phyloP scores from a whole-genome alignment of 805 yeast genomes.

The Cyberlindnera japonica region DNA sequence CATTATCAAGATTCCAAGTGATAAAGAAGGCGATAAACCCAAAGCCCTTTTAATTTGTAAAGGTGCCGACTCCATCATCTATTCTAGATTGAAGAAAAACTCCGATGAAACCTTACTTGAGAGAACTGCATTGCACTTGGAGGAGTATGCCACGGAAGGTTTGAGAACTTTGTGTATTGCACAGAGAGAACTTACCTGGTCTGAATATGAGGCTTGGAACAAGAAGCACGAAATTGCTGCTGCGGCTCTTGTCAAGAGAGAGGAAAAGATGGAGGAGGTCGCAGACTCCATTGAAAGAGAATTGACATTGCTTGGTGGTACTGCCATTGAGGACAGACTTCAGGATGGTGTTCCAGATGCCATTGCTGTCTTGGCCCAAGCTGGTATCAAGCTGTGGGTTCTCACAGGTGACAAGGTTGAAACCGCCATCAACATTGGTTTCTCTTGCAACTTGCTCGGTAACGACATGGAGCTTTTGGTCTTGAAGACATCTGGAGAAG shows the following conservation, averaged over 20 bases:
- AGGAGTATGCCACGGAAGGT: constrained; percentile 78
- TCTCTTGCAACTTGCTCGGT: constrained; percentile 90
- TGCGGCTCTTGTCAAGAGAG: constrained; percentile 60
- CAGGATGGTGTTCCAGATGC: constrained; percentile 87
- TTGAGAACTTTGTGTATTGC: constrained; percentile 78
- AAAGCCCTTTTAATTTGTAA: constrained; percentile 69
- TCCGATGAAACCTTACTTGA: constrained; percentile 42
- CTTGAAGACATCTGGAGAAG: constrained; percentile 55
- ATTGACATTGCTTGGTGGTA: constrained; percentile 67
- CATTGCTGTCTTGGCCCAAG: constrained; percentile 62
- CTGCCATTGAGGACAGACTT: constrained; percentile 83
- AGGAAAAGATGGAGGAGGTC: constrained; percentile 67
- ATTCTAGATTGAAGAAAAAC: constrained; percentile 55
- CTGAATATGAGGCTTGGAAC: constrained; percentile 61
- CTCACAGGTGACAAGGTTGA: constrained; percentile 97
- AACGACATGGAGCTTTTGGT: constrained; percentile 71
- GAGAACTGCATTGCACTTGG: constrained; percentile 67
- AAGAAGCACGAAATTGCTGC: constrained; percentile 59
- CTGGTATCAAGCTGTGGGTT: constrained; percentile 83
- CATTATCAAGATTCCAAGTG: constrained; percentile 50
- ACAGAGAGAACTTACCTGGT: constrained; percentile 57
- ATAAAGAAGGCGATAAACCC: constrained; percentile 38
- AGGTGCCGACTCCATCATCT: constrained; percentile 83
- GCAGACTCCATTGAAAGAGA: constrained; percentile 70
- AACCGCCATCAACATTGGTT: constrained; percentile 96